phyloP scores from a whole-genome alignment of 2,329 filamentous ascomycete genomes.

The Venturiaceae sp. region DNA sequence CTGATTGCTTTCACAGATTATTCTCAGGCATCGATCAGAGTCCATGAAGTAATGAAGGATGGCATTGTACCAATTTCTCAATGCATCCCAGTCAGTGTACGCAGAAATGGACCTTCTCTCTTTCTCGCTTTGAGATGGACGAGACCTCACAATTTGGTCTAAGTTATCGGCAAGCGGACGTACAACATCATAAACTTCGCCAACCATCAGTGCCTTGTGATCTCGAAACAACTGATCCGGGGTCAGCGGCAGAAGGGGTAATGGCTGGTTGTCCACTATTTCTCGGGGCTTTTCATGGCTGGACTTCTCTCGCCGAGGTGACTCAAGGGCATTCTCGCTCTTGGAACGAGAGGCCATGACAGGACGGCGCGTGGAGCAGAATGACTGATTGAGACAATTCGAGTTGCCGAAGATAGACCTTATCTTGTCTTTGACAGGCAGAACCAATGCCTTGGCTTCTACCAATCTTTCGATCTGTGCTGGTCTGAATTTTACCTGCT shows the following conservation, averaged over 20 bases:
- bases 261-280: neutral
- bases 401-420: neutral
- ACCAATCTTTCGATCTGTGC: neutral
- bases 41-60: slow-evolving; percentile 2
- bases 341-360: neutral
- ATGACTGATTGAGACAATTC: neutral
- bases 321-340: neutral
- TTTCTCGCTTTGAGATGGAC: neutral
- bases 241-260: neutral
- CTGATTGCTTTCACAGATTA: neutral
- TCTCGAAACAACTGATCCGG: neutral
- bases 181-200: slow-evolving; percentile 3
- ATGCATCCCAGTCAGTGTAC: neutral
- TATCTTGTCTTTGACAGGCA: neutral
- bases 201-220: slow-evolving; percentile 1
- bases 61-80: slow-evolving; percentile 1
- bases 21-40: neutral
- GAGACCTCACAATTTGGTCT: neutral
- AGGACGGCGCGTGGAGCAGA: neutral
- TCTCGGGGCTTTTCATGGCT: neutral
- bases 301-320: neutral
- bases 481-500: neutral
- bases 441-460: neutral
- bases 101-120: neutral
- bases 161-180: neutral